Evolutionary conservation across 1,284 basidiomycete species (phyloP), one percentile per base, ranked within the genome.

Genomic region (Mycocalia duriaeana): DNA sequence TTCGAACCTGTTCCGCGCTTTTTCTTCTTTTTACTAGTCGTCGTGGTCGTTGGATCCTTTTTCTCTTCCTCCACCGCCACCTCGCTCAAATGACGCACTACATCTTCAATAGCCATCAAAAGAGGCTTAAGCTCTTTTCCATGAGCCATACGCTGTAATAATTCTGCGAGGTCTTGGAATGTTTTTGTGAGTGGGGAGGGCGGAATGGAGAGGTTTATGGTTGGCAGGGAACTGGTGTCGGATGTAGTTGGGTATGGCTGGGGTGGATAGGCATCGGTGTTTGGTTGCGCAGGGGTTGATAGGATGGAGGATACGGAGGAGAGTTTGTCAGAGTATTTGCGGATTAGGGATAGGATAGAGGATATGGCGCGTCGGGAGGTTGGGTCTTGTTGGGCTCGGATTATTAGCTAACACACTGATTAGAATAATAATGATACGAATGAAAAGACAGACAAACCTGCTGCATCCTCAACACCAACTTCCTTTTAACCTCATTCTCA

Each of bases 71-170:
- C 28, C 4, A 34, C 28, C 28, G 60, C 57, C 1, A 54, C 42
- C 1, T 57, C 50, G n/a, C 53, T 46, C 35, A 55, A 23, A 14
- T 56, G 53, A 14, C 38, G 36, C 13, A 57, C 44, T 13, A 61
- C 49, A 16, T 53, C 37, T 25, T 58, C 55, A 37, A 72, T 51
- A 1, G 57, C 49, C 2, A 48, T 31, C 2, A 70, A 42, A 13
- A 75, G 48, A 0, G 62, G 59, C 22, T 73, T 69, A 1, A 76
- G 55, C 8, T 67, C 63, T 41, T 61, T 64, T 0, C 69, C 64
- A 8, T 67, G 66, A 0, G 68, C 70, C 19, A 73, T 52, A 1
- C 75, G 70, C 45, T 75, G 68, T n/a, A n/a, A n/a, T n/a, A n/a
- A n/a, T n/a, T n/a, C 1, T 75, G 50, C n/a, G 77, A 47, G 1